Percentiles rank a stretch among this genome's conserved stretches.
Evolutionary conservation across 2,329 filamentous ascomycete genomes (phyloP).

Genomic region (Fonsecaea nubica): DNA sequence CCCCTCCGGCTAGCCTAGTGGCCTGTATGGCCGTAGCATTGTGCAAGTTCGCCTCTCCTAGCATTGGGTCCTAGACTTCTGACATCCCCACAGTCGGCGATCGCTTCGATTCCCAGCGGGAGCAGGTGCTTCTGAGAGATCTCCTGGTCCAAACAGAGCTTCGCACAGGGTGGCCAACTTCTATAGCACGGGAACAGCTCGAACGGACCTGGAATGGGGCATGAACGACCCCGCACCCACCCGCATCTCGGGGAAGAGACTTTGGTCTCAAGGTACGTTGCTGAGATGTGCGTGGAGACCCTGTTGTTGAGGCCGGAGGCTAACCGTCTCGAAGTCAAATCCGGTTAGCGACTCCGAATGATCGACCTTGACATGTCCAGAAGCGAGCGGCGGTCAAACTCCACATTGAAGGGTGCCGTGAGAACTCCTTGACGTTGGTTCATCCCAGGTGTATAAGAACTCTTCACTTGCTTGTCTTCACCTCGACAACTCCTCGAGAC

Average conservation of each 20-base stretch:
- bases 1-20: constrained; percentile 16
- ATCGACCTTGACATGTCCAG: background rate
- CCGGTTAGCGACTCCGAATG: background rate
- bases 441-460: background rate
- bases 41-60: background rate
- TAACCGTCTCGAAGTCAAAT: background rate
- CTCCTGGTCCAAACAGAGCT: constrained; percentile 16
- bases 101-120: constrained; percentile 8
- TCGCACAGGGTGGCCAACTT: constrained; percentile 18
- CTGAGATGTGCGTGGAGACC: background rate
- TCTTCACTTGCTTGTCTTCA: background rate
- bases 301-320: background rate
- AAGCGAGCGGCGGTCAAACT: background rate
- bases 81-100: constrained; percentile 2
- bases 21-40: constrained; percentile 18
- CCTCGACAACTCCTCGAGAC: background rate
- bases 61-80: background rate
- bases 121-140: constrained; percentile 13
- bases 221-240: background rate
- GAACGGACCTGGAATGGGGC: constrained; percentile 9
- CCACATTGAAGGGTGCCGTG: background rate
- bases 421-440: background rate
- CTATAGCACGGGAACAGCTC: constrained; percentile 7
- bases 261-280: background rate
- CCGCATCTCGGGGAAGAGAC: background rate